A percentile compares a stretch with the other conserved stretches of the same genome.
Conservation (phyloP, 495 filamentous ascomycete species). For the Penicillium salamii region DNA sequence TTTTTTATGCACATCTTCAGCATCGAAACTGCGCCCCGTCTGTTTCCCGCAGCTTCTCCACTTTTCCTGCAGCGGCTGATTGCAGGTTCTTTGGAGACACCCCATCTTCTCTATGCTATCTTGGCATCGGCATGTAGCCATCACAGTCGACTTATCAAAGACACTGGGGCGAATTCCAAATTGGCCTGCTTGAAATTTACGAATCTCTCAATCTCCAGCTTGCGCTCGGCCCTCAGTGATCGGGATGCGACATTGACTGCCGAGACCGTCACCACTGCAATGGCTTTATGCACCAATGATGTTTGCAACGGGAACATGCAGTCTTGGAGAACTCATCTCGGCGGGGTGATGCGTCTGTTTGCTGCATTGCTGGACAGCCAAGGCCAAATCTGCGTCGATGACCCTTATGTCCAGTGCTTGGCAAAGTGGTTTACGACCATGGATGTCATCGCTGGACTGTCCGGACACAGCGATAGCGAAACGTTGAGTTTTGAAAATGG, state of each 20-base stretch:
- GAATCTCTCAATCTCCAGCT: slow-evolving; percentile 27
- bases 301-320: slow-evolving; percentile 36
- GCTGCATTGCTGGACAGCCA: slow-evolving; percentile 16
- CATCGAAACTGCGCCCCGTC: slow-evolving; percentile 24
- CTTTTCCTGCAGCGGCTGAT: slow-evolving; percentile 27
- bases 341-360: slow-evolving; percentile 24
- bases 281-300: slow-evolving; percentile 36
- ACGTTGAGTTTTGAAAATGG: slow-evolving; percentile 4
- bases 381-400: neutral
- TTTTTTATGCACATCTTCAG: slow-evolving; percentile 29
- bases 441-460: slow-evolving; percentile 27
- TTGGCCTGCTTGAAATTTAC: slow-evolving; percentile 27
- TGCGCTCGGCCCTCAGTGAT: slow-evolving; percentile 17
- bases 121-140: slow-evolving; percentile 29
- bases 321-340: slow-evolving; percentile 27
- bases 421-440: slow-evolving; percentile 34
- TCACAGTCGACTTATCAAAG: slow-evolving; percentile 25
- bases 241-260: slow-evolving; percentile 10
- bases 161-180: slow-evolving; percentile 8
- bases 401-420: slow-evolving; percentile 20
- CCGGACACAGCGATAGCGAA: slow-evolving; percentile 8
- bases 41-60: slow-evolving; percentile 28
- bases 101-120: slow-evolving; percentile 30
- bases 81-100: slow-evolving; percentile 21
- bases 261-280: slow-evolving; percentile 29